These are phyloP conservation scores for Collybiopsis luxurians DNA, from an alignment of 768 basidiomycete species.

Conservation along the genomic window DNA sequence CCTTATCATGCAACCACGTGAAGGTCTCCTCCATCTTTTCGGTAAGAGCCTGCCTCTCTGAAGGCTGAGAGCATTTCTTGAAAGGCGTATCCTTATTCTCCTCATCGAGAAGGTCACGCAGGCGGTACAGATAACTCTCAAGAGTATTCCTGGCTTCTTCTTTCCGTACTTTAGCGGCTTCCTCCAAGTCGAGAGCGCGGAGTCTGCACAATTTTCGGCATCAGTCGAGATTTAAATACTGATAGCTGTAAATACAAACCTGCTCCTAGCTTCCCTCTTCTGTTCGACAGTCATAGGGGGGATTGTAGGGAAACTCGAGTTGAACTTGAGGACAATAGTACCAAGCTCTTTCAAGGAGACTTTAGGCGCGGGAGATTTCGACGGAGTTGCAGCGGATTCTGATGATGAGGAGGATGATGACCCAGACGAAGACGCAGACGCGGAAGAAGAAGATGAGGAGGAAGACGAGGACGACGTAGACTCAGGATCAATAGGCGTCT, in stretches of 20 bases:
- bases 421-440: constrained; percentile 25
- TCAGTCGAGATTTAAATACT: not conserved
- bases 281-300: constrained; percentile 75
- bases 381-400: constrained; percentile 33
- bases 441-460: constrained; percentile 26
- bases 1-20: constrained; percentile 81
- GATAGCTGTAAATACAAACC: constrained; percentile 43
- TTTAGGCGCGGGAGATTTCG: constrained; percentile 33
- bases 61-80: constrained; percentile 75
- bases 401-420: constrained; percentile 32
- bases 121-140: constrained; percentile 90
- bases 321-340: constrained; percentile 67
- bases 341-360: constrained; percentile 33
- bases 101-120: constrained; percentile 78
- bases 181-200: constrained; percentile 72
- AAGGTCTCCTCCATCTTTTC: constrained; percentile 72
- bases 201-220: constrained; percentile 46
- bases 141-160: constrained; percentile 92
- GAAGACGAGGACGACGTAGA: constrained; percentile 30
- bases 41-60: constrained; percentile 66
- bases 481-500: constrained; percentile 35
- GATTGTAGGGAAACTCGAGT: constrained; percentile 60
- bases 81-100: constrained; percentile 69
- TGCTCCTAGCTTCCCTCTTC: constrained; percentile 69
- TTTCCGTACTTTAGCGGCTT: constrained; percentile 69